A percentile compares a stretch with the other conserved stretches of the same genome.
Evolutionary conservation across 108 stramenopile genomes (phyloP).

Genomic region (Nitzschia putrida): DNA sequence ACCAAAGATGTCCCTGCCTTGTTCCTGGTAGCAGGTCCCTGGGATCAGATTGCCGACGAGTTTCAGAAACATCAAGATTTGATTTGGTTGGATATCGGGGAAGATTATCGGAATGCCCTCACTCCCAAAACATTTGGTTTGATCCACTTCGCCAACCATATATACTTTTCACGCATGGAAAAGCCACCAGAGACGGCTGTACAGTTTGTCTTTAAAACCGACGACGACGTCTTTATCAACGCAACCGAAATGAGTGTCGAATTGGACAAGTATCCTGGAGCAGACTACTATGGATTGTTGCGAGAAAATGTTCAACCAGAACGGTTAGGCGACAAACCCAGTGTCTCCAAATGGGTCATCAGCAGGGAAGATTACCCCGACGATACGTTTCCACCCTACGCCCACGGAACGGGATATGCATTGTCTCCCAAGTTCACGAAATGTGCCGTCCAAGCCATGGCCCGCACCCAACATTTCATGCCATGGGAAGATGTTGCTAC

Average conservation of each 20-base stretch:
- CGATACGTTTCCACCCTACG: slow-evolving; percentile 28
- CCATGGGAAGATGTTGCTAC: slow-evolving; percentile 43
- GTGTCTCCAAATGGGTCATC: slow-evolving; percentile 24
- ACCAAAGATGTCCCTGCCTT: slow-evolving; percentile 10
- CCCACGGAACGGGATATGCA: slow-evolving; percentile 39
- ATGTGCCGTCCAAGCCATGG: slow-evolving; percentile 24
- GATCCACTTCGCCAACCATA: slow-evolving; percentile 5
- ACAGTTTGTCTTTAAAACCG: slow-evolving; percentile 35
- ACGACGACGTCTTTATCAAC: slow-evolving; percentile 41
- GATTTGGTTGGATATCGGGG: slow-evolving; percentile 5
- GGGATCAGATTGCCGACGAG: neutral
- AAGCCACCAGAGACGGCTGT: neutral
- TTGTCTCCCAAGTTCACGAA: slow-evolving; percentile 16
- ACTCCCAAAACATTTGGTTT: slow-evolving; percentile 17
- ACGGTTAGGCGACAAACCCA: neutral
- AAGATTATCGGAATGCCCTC: slow-evolving; percentile 27
- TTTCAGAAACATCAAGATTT: neutral
- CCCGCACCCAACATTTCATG: slow-evolving; percentile 1
- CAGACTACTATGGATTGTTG: slow-evolving; percentile 19
- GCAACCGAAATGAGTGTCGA: slow-evolving; percentile 16
- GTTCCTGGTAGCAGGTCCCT: slow-evolving; percentile 13
- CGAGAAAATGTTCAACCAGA: neutral
- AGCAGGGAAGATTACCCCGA: slow-evolving; percentile 21
- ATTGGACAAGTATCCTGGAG: neutral
- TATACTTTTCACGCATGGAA: neutral